Base-by-base conservation (phyloP, 2,329 filamentous ascomycete genomes). In the Reticulascus tulasneorum region DNA sequence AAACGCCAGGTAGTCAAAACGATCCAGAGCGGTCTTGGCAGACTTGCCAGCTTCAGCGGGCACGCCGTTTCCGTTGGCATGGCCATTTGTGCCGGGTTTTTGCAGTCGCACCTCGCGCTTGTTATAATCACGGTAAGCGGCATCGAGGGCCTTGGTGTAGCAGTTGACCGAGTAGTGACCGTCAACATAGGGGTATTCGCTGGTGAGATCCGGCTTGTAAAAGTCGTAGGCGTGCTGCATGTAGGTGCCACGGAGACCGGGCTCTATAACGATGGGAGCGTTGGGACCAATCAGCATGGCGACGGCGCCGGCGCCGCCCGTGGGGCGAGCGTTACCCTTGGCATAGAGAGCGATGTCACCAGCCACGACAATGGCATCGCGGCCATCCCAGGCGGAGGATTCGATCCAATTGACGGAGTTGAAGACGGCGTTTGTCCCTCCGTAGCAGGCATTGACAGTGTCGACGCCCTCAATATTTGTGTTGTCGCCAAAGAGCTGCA, bases 161-260 rank as follows among this genome's bases (percentile, higher is more conserved):
- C 86, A 91, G 63, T 71, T 83, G 60, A 89, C 63, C 31, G 86
- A 91, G 74, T 81, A 89, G 63, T 90, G 85, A 43, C 86, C 86
- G 53, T 91, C 86, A 40, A 91, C 86, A 56, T 86, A 82, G 47
- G 86, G 86, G 69, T 91, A 91, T 67, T 91, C 86, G 75, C 82
- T 87, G 55, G 85, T 85, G 49, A 91, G 71, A 64, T 91, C 86
- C 54, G 86, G 85, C 80, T 91, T 91, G 79, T 88, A 91, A 63
- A 91, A 91, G 64, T 91, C 86, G 64, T 91, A 93, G 52, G 82
- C 82, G 67, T 91, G 86, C 62, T 82, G 74, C 80, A 90, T 83
- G 71, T 86, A 88, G 53, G 73, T 82, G 58, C 83, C 86, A 55
- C 86, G 82, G 57, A 89, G 77, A 58, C 86, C 86, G 33, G 86